Base-by-base conservation (phyloP, 257 asterid genomes). In the Solanum rostratum region DNA sequence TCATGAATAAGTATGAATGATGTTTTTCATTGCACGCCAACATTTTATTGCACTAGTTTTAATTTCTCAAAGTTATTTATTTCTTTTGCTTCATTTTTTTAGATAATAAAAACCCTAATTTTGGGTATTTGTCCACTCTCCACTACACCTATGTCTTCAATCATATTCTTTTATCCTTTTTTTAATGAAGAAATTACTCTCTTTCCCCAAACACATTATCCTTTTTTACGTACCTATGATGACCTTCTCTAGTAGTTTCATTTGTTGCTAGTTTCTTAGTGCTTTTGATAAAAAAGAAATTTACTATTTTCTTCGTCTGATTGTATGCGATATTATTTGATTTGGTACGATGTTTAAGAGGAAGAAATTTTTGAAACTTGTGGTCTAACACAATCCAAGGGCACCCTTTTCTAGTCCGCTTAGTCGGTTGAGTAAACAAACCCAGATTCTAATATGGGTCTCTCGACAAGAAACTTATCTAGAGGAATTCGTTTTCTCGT, bases 11-110 rank as follows among this genome's bases (percentile, higher is more conserved):
- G 57, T 82, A 84, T 68, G 85, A 88, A 88, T 88, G 88, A 88
- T 88, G 90, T 87, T 88, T 85, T 82, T 82, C 84, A 69, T 49
- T 60, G 90, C 88, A 85, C 88, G 90, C 88, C 83, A 80, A 88
- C 71, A 88, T 84, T 79, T 80, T 16, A 30, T 79, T 87, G 86
- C 90, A 87, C 88, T 85, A 66, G 81, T 62, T 83, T 41, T 41
- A 41, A 6, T 87, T 88, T 86, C 46, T 60, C 39, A 81, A 81
- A 81, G 53, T 18, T 55, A 39, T 45, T 45, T 15, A 65, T 30
- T 29, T 74, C 13, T 76, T 76, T 76, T 45, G 49, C 43, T 76
- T 74, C 18, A 30, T 74, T 73, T 22, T 33, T 18, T 33, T 4
- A 66, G 18, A 29, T 10, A 9, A 52, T 3, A 45, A 8, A 29